Base-by-base conservation (phyloP, 331 rosid genomes). In the Rhamnella rubrinervis region DNA sequence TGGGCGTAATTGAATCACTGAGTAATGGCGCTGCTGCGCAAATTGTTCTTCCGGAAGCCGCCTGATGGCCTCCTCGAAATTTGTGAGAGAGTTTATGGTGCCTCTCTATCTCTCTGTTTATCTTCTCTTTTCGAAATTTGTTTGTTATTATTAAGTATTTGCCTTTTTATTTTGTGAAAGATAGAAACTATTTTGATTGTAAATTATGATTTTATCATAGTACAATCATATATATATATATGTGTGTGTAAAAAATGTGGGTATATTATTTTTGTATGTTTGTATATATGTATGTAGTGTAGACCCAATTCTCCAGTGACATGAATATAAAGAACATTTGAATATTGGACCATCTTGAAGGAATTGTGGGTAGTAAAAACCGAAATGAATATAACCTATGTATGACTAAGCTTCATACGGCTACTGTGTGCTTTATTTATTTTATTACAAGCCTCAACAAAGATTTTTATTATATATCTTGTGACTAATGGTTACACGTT, bases 61-160 rank as follows among this genome's bases (percentile, higher is more conserved):
- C 97, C 97, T 12, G 98, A 93, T 61, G 98, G 97, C 10, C 82
- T 93, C 16, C 86, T 93, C 77, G 98, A 93, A 92, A 85, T 90
- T 78, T 85, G 86, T 51, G 98, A 90, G 65, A 70, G 96, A 76
- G 96, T 93, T 71, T 90, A 90, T 63, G 97, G 98, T 65, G 77
- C 59, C 18, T 64, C 23, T 9, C 4, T 72, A 7, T 26, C 40
- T 21, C 66, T 71, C 15, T 12, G 9, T 7, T 8, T 19, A 2
- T 44, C 28, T 59, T 18, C 21, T 35, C 17, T 53, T 53, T 65
- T 61, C 28, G 66, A 71, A 18, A 26, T 49, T 70, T 38, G 37
- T 62, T 72, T 71, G 16, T 4, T 41, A 25, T n/a, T n/a, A 10
- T 57, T 38, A 19, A 20, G 23, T 21, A 10, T 15, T 68, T 6